phyloP scores from a whole-genome alignment of 2,329 filamentous ascomycete genomes.

The Talaromyces marneffei region DNA sequence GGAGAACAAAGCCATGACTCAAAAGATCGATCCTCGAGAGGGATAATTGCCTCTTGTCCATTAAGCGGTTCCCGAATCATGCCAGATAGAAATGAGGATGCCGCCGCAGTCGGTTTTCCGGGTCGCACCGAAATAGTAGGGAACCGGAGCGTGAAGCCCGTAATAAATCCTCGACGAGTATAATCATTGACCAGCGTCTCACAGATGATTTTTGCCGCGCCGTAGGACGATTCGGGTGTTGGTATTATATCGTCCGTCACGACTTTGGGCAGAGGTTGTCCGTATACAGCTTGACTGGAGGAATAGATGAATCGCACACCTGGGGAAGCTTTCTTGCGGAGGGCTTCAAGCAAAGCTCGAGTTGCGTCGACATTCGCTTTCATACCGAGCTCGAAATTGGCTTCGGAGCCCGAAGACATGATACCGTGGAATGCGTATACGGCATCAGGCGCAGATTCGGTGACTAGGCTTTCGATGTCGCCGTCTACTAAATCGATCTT shows the following conservation, averaged over 20 bases:
- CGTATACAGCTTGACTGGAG: slow-evolving; percentile 59
- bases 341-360: slow-evolving; percentile 48
- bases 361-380: slow-evolving; percentile 58
- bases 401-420: slow-evolving; percentile 61
- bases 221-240: slow-evolving; percentile 58
- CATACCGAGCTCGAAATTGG: slow-evolving; percentile 55
- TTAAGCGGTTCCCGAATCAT: slow-evolving; percentile 60
- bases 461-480: slow-evolving; percentile 28
- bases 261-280: slow-evolving; percentile 49
- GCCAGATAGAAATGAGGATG: slow-evolving; percentile 57
- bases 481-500: slow-evolving; percentile 49
- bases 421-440: slow-evolving; percentile 62
- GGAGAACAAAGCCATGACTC: slow-evolving; percentile 52
- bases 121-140: slow-evolving; percentile 59
- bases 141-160: slow-evolving; percentile 54
- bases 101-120: slow-evolving; percentile 55
- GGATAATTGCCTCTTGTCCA: slow-evolving; percentile 49
- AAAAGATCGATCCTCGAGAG: slow-evolving; percentile 47
- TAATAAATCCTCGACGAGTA: slow-evolving; percentile 53
- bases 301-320: slow-evolving; percentile 57
- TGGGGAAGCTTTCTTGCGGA: slow-evolving; percentile 44
- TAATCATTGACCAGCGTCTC: slow-evolving; percentile 60
- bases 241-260: slow-evolving; percentile 50
- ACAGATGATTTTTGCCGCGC: slow-evolving; percentile 58
- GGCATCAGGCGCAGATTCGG: slow-evolving; percentile 44